Evolutionary conservation across 1,284 basidiomycete genomes (phyloP).

Genomic region (Ceratobasidium sp.): DNA sequence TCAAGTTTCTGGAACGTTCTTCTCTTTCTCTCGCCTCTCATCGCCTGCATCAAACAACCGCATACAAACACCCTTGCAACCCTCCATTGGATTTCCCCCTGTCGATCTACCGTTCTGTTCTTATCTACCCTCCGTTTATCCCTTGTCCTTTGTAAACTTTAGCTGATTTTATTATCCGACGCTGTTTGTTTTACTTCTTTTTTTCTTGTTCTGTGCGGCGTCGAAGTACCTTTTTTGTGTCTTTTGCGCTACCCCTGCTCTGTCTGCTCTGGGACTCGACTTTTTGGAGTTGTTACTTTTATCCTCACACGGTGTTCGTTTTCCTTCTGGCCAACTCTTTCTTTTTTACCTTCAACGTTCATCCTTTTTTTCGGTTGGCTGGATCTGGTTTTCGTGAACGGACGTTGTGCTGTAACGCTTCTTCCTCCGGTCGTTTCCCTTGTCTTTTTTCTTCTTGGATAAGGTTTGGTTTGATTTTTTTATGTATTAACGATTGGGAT

Average conservation of each 20-base stretch:
- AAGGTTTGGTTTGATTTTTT: neutral
- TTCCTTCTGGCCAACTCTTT: slow-evolving; percentile 3
- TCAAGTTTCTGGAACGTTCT: no score
- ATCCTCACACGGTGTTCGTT: slow-evolving; percentile 3
- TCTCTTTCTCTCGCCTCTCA: no score
- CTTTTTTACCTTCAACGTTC: neutral
- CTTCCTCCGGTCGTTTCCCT: neutral
- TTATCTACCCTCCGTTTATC: slow-evolving; percentile 19
- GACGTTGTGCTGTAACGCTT: slow-evolving; percentile 21
- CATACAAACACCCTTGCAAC: no score
- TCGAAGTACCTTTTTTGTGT: neutral
- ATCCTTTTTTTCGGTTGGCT: neutral
- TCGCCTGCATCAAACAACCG: no score
- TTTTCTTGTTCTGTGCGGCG: slow-evolving; percentile 11
- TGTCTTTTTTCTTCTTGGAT: slow-evolving; percentile 7
- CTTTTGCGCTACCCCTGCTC: neutral
- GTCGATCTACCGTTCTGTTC: no score
- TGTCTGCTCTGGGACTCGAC: neutral
- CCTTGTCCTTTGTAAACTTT: slow-evolving; percentile 15
- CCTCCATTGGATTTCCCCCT: no score
- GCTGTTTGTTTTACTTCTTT: neutral
- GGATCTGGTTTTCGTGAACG: slow-evolving; percentile 8
- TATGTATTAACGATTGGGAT: slow-evolving; percentile 16
- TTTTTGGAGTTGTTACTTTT: slow-evolving; percentile 15
- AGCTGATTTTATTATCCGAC: slow-evolving; percentile 26